phyloP scores from a whole-genome alignment of 495 filamentous ascomycete genomes.

The Penicillium macrosclerotiorum region DNA sequence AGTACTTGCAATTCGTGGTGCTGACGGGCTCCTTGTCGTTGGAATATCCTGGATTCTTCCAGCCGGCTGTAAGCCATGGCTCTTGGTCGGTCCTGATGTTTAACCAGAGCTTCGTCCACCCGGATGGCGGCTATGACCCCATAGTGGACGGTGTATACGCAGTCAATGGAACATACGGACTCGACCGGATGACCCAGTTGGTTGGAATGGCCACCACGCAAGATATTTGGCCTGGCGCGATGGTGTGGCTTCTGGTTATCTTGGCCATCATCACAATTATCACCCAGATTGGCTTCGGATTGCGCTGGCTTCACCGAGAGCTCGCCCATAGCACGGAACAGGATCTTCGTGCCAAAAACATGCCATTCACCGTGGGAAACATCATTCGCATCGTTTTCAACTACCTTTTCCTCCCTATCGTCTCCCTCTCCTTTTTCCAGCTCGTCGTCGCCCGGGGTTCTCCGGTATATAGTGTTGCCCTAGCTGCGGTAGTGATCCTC shows the following conservation, averaged over 20 bases:
- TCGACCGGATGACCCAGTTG: conserved; percentile 74
- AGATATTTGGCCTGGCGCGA: conserved; percentile 93
- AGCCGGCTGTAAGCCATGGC: conserved; percentile 81
- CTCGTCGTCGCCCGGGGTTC: conserved; percentile 71
- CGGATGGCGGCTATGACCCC: conserved; percentile 58
- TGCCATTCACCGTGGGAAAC: conserved; percentile 88
- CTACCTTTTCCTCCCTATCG: conserved; percentile 83
- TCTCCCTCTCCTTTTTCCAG: conserved; percentile 86
- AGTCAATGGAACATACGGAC: conserved; percentile 66
- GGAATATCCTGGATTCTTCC: conserved; percentile 91
- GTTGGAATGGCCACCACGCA: conserved; percentile 73
- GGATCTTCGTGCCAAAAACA: conserved; percentile 85
- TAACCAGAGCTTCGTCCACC: conserved; percentile 81
- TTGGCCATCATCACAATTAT: conserved; percentile 64
- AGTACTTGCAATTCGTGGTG: conserved; percentile 93
- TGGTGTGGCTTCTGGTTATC: conserved; percentile 78
- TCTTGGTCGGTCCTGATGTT: conserved; percentile 91
- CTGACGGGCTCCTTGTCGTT: conserved; percentile 82
- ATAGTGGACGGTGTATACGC: conserved; percentile 84
- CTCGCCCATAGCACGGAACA: conserved; percentile 72
- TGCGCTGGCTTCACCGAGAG: conserved; percentile 70
- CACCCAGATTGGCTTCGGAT: conserved; percentile 71
- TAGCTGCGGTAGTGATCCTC: conserved; percentile 72
- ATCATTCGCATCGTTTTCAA: conserved; percentile 86
- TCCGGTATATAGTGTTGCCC: conserved; percentile 63